Evolutionary conservation across 2,329 filamentous ascomycete species (phyloP).

Genomic region (Drechslera avenae): DNA sequence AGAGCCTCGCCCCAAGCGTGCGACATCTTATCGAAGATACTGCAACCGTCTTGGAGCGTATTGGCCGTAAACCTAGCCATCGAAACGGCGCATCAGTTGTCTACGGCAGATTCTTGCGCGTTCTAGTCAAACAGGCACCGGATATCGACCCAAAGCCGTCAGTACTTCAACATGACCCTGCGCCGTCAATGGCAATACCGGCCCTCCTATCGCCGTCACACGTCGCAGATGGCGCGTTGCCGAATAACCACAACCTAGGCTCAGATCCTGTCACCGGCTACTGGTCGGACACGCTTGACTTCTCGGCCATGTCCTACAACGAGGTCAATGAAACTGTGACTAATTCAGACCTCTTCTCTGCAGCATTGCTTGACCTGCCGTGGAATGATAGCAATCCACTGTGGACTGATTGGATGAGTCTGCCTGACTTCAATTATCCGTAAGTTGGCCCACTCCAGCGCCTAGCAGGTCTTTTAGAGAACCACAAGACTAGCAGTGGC

Average conservation of each 20-base stretch:
- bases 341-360: conserved; percentile 65
- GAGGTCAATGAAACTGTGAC: conserved; percentile 71
- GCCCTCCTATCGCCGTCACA: conserved; percentile 12
- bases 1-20: conserved; percentile 43
- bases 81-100: conserved; percentile 68
- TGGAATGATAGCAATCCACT: conserved; percentile 58
- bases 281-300: conserved; percentile 55
- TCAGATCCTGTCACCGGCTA: conserved; percentile 23
- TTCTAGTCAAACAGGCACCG: conserved; percentile 45
- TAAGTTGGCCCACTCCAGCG: background rate
- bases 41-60: conserved; percentile 70
- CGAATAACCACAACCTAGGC: conserved; percentile 5
- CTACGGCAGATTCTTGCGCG: conserved; percentile 62
- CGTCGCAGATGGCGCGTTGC: conserved; percentile 6
- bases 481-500: too few relatives aligned
- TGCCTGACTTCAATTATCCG: conserved; percentile 40
- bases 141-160: conserved; percentile 12
- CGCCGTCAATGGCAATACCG: conserved; percentile 18
- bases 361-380: conserved; percentile 60
- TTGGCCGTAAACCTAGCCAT: conserved; percentile 69
- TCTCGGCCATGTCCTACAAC: conserved; percentile 72
- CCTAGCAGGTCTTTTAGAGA: too few relatives aligned
- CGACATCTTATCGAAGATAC: conserved; percentile 63
- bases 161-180: conserved; percentile 4
- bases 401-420: conserved; percentile 45